A percentile compares a stretch with the other conserved stretches of the same genome.
These are phyloP conservation scores for Pseudofabraea citricarpa DNA, from an alignment of 2,329 filamentous ascomycete genomes.

Conservation along the genomic window DNA sequence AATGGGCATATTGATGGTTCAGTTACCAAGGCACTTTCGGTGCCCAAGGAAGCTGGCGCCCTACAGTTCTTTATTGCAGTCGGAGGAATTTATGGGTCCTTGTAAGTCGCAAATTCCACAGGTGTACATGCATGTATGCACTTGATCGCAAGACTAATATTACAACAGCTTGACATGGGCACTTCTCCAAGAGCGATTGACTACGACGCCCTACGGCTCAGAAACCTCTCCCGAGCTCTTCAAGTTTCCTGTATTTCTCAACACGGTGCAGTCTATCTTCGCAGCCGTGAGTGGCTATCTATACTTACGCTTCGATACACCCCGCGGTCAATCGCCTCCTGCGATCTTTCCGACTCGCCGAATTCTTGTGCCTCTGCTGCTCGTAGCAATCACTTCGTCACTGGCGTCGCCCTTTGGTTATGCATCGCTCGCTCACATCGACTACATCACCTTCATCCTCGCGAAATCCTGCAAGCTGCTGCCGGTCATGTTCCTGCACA, in stretches of 20 bases:
- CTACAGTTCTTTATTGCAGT: conserved; percentile 80
- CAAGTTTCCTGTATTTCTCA: conserved; percentile 90
- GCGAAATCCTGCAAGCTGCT: conserved; percentile 98
- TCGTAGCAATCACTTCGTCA: conserved; percentile 83
- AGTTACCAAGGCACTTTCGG: conserved; percentile 26
- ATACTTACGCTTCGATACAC: conserved; percentile 70
- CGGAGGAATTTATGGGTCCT: conserved; percentile 93
- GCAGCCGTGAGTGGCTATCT: conserved; percentile 76
- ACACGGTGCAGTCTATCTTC: conserved; percentile 90
- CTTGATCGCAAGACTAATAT: background rate
- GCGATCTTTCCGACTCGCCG: conserved; percentile 71
- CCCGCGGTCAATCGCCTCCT: conserved; percentile 41
- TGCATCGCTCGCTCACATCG: conserved; percentile 85
- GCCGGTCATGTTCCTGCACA: conserved; percentile 96
- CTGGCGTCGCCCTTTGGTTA: conserved; percentile 96
- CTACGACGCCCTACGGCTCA: conserved; percentile 80
- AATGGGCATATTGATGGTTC: conserved; percentile 22
- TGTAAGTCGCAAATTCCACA: conserved; percentile 55
- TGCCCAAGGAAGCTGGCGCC: conserved; percentile 52
- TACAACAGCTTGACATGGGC: conserved; percentile 79
- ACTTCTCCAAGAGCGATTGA: conserved; percentile 94
- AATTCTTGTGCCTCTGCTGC: conserved; percentile 73
- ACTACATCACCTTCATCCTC: conserved; percentile 96
- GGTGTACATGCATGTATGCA: background rate
- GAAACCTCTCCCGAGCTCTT: conserved; percentile 65